Conservation (phyloP, 2,329 filamentous ascomycete genomes). For the Amphichorda felina region DNA sequence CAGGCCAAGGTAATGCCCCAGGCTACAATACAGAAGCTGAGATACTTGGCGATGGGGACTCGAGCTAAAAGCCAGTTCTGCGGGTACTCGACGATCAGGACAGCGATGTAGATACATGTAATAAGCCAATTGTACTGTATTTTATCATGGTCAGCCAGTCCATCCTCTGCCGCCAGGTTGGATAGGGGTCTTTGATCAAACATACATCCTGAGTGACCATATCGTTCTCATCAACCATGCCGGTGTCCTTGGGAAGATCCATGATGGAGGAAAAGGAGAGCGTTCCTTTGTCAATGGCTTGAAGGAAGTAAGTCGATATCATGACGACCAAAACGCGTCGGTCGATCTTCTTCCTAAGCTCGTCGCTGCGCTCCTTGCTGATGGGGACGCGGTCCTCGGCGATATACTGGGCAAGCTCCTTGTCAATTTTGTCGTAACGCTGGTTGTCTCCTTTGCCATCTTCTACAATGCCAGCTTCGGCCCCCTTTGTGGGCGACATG, state of each 20-base stretch:
- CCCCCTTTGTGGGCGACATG: too few relatives aligned
- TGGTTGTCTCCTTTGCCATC: neutral
- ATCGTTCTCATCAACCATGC: constrained; percentile 24
- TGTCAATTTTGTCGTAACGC: too few relatives aligned
- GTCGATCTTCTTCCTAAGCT: constrained; percentile 51
- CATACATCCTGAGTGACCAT: too few relatives aligned
- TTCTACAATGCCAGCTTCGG: too few relatives aligned
- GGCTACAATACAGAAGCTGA: constrained; percentile 48
- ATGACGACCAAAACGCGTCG: constrained; percentile 56
- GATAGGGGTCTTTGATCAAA: too few relatives aligned
- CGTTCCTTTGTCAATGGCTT: constrained; percentile 57
- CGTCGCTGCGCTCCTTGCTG: too few relatives aligned
- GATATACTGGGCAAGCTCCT: too few relatives aligned
- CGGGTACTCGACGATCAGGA: constrained; percentile 61
- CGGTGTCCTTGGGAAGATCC: constrained; percentile 40
- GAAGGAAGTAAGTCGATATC: constrained; percentile 63
- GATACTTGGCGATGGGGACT: constrained; percentile 56
- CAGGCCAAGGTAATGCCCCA: constrained; percentile 51
- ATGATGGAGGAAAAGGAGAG: constrained; percentile 54
- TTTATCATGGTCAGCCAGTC: neutral
- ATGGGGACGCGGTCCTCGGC: too few relatives aligned
- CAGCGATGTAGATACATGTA: constrained; percentile 63
- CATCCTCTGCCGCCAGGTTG: neutral
- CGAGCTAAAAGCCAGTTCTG: constrained; percentile 49
- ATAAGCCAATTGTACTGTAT: constrained; percentile 53